Base-by-base conservation (phyloP, 2,329 filamentous ascomycete genomes). In the Botryotinia convoluta region DNA sequence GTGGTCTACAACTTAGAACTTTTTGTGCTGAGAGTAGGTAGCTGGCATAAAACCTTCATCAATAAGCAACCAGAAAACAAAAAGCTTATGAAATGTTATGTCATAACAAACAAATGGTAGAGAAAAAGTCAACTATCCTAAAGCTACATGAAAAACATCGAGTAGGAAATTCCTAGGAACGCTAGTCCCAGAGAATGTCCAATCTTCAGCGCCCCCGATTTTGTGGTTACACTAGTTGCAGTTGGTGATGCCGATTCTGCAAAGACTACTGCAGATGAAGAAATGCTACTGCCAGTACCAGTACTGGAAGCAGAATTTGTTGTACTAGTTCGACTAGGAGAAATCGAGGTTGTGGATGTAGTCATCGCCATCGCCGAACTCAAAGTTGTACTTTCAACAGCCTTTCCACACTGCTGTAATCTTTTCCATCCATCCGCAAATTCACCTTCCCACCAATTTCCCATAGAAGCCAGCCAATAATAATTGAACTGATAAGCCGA, bases 351-450 rank as follows among this genome's bases (percentile, higher is more conserved):
- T 14, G 20, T 29, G 1, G 37, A 18, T 37, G 44, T 39, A 16
- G 29, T 44, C 7, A 37, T 26, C 22, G 18, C 18, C 20, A 9
- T 72, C n/a, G 22, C 29, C 48, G 26, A n/a, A 16, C 22, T 60
- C 14, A 32, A 45, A 48, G 4, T 68, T 22, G 37, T 32, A 59
- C 10, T 48, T 5, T 54, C 37, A 29, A 64, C 29, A 16, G 32
- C 72, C n/a, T 35, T 42, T n/a, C 57, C 71, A 69, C 74, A 75
- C 7, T 63, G 54, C 42, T 73, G 61, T 29, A 72, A 29, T 29
- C 51, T 78, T 35, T 78, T 69, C 78, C 77, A 81, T 32, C 80
- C 80, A 59, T 75, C 73, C 1, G 75, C 74, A 74, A 76, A 81
- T 5, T 75, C 76, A 5, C 72, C 72, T 63, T 77, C 74, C 79